Evolutionary conservation across 202 grass and related monocot genomes (phyloP), one percentile per base, ranked within the genome.

Genomic region (Brachypodium distachyon): DNA sequence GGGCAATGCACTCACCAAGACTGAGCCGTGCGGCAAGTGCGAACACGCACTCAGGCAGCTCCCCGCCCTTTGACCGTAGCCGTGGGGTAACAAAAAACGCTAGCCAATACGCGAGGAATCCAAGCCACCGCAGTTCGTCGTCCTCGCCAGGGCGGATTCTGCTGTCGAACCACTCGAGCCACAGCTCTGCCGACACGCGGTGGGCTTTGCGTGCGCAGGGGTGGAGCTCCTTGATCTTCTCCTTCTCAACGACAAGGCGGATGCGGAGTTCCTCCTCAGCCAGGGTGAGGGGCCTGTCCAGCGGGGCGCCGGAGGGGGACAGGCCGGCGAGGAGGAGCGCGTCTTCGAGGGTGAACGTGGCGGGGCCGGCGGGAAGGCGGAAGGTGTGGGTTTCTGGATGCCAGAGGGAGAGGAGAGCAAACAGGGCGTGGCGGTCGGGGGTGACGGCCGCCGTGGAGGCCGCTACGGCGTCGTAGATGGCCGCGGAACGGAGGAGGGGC

Each of bases 31-130:
- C 90, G 2, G 90, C 90, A 13, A 88, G 82, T 3, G 54, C 43
- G 7, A 88, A 88, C 5, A 39, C 52, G 42, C 76, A 18, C 21
- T 55, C 72, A 0, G 90, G 86, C 19, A 92, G 42, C 61, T 88
- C 90, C 1, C 36, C 52, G 2, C 5, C 32, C 63, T 60, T 82
- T 9, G 43, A 13, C 1, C 34, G 67, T 12, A 87, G 59, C 22
- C 27, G 38, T 0, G 90, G 90, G 43, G 69, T 65, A 16, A 92
- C 79, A 5, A 80, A 61, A 28, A 83, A 86, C 9, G 83, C 74
- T 3, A 92, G 79, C 90, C 90, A 92, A 19, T 88, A 92, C 0
- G 90, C 83, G 39, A 92, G 72, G 65, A 92, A 92, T 3, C 90
- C 86, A 13, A 92, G 83, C 7, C 73, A 36, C 5, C 81, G 79